Percentiles rank a stretch among this genome's conserved stretches.
These are phyloP conservation scores for Spergularia marina DNA, from an alignment of 148 eudicot species.

Conservation along the genomic window DNA sequence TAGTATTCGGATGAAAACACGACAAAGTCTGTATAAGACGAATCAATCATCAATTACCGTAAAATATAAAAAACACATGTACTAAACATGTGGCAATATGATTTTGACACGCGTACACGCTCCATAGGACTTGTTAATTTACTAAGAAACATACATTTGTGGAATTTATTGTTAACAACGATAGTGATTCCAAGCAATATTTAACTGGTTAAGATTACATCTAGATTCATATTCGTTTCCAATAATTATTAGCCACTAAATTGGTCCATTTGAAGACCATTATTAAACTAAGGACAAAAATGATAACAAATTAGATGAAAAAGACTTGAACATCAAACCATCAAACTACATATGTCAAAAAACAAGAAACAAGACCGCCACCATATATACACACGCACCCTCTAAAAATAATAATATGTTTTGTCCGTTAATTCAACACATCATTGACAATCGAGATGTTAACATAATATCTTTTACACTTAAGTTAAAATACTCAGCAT, in stretches of 20 bases:
- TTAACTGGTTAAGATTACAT: not conserved
- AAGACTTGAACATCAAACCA: constrained; percentile 4
- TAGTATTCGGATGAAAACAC: too few species aligned
- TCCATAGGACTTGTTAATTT: too few species aligned
- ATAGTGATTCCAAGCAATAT: too few species aligned
- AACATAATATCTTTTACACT: not conserved
- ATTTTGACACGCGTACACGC: too few species aligned
- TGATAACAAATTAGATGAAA: not conserved
- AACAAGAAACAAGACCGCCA: constrained; percentile 6
- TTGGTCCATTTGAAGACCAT: constrained; percentile 9
- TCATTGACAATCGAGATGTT: constrained; percentile 11
- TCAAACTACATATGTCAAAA: constrained; percentile 3
- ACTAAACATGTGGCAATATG: too few species aligned
- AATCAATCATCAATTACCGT: too few species aligned
- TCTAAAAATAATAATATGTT: not conserved
- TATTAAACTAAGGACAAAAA: not conserved
- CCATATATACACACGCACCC: not conserved
- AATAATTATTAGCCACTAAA: constrained; percentile 7
- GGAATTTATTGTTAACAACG: too few species aligned
- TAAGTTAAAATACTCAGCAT: not conserved
- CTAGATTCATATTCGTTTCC: not conserved
- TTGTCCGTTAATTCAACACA: not conserved
- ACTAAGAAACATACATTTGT: too few species aligned
- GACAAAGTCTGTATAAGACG: too few species aligned
- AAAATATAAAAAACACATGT: too few species aligned